Base-by-base conservation (phyloP, 139 green algal genomes). In the Coccomyxa sp. region DNA sequence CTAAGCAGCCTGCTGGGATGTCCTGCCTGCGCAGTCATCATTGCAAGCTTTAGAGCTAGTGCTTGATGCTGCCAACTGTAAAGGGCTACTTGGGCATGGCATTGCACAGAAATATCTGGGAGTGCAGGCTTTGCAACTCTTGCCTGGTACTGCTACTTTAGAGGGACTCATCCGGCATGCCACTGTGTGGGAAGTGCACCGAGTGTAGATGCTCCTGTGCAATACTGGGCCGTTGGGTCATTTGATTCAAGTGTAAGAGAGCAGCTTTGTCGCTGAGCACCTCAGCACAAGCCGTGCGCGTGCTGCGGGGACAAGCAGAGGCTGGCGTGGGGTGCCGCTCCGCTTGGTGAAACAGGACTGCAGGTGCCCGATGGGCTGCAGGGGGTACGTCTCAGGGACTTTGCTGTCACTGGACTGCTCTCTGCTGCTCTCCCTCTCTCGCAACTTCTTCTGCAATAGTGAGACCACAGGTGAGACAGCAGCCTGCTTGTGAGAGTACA, bases 251-350 rank as follows among this genome's bases (percentile, higher is more conserved):
- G 44, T 16, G 12, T 58, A 12, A 58, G 44, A 58, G 16, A 29
- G 44, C 44, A 58, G 12, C 44, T 12, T 29, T 58, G 16, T 58
- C n/a, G n/a, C n/a, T n/a, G n/a, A n/a, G 64, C n/a, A 82, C 14
- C 72, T 77, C 37, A 98, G 86, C 36, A 77, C 79, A 22, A 98
- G 81, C 22, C 70, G 41, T 0, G 84, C 79, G 29, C 92, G 81
- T 16, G 94, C 93, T 8, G 81, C 78, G 4, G 86, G 86, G 24
- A 95, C 94, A 39, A 98, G 88, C 74, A 93, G 89, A 0, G 94
- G 92, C 83, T 98, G 94, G 1, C 94, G 82, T 12, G 94, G 94
- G 0, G 94, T 97, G 75, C 93, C 93, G 76, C 93, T 97, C 50
- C 88, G 82, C 14, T 88, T 72, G 0, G 72, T 78, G 81, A 95